These are phyloP conservation scores for Aegle marmelos DNA, from an alignment of 345 rosid species.

Conservation along the genomic window DNA sequence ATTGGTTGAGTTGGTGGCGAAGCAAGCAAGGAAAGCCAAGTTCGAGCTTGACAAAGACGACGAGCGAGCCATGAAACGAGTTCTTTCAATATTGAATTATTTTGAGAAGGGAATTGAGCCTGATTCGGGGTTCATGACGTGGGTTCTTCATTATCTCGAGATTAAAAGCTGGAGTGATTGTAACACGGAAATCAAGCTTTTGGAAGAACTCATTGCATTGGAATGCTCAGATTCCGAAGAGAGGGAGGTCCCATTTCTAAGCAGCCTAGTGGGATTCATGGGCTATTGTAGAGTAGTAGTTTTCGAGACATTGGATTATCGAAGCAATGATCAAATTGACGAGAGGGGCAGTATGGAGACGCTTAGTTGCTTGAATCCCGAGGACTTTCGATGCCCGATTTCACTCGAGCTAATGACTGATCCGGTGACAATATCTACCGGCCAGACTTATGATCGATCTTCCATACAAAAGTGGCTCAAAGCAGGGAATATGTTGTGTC, in stretches of 20 bases:
- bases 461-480: conserved; percentile 80
- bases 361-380: conserved; percentile 51
- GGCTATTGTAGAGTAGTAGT: conserved; percentile 66
- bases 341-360: conserved; percentile 35
- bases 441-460: conserved; percentile 83
- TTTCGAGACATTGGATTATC: conserved; percentile 34
- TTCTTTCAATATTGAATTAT: conserved; percentile 30
- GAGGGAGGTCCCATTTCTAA: conserved; percentile 46
- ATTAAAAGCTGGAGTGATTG: conserved; percentile 65
- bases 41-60: conserved; percentile 46
- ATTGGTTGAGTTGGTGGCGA: conserved; percentile 56
- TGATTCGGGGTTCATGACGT: conserved; percentile 30
- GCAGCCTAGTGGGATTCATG: conserved; percentile 60
- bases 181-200: conserved; percentile 49
- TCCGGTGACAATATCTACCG: conserved; percentile 78
- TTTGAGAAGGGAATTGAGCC: conserved; percentile 60
- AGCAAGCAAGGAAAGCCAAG: conserved; percentile 49
- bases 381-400: conserved; percentile 84
- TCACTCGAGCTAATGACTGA: conserved; percentile 84
- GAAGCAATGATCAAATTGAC: conserved; percentile 25
- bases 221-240: conserved; percentile 35
- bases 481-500: conserved; percentile 68
- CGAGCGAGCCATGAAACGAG: conserved; percentile 38
- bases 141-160: conserved; percentile 50
- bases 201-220: conserved; percentile 47